These are phyloP conservation scores for Astrothelium subdiscretum DNA, from an alignment of 495 filamentous ascomycete species.

Conservation along the genomic window DNA sequence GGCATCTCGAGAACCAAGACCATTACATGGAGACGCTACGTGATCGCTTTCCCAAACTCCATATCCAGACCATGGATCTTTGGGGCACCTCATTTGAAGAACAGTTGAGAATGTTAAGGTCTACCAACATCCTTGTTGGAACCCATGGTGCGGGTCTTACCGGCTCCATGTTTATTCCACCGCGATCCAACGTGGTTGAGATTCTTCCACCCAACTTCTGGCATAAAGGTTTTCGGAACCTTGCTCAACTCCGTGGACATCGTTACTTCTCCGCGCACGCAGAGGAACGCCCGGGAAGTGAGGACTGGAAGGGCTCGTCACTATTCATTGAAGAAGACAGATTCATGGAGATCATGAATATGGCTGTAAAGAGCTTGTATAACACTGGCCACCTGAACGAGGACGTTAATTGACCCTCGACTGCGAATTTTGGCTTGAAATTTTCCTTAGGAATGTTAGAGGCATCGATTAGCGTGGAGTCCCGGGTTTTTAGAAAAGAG, in stretches of 20 bases:
- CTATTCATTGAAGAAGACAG: neutral
- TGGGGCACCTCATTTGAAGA: slow-evolving; percentile 23
- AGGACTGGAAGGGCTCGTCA: neutral
- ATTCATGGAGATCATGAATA: slow-evolving; percentile 1
- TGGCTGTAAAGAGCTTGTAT: neutral
- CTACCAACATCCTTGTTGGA: slow-evolving; percentile 30
- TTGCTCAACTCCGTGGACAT: slow-evolving; percentile 24
- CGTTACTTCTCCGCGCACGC: slow-evolving; percentile 25
- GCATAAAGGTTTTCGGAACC: slow-evolving; percentile 30
- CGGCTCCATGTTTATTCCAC: slow-evolving; percentile 30
- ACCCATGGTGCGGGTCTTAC: slow-evolving; percentile 34
- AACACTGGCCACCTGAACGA: neutral
- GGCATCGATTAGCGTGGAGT: neutral
- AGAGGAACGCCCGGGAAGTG: neutral
- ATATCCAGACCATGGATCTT: slow-evolving; percentile 29
- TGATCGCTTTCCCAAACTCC: slow-evolving; percentile 18
- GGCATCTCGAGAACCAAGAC: slow-evolving; percentile 22
- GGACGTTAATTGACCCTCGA: neutral
- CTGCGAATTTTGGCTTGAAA: neutral
- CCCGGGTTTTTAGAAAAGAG: neutral
- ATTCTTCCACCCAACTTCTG: slow-evolving; percentile 27
- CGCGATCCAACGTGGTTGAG: slow-evolving; percentile 26
- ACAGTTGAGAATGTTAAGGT: slow-evolving; percentile 25
- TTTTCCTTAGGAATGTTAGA: neutral
- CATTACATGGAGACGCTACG: slow-evolving; percentile 19